A percentile compares a stretch with the other conserved stretches of the same genome.
Conservation (phyloP, 2,329 filamentous ascomycete genomes). For the Xylariaceae sp. region DNA sequence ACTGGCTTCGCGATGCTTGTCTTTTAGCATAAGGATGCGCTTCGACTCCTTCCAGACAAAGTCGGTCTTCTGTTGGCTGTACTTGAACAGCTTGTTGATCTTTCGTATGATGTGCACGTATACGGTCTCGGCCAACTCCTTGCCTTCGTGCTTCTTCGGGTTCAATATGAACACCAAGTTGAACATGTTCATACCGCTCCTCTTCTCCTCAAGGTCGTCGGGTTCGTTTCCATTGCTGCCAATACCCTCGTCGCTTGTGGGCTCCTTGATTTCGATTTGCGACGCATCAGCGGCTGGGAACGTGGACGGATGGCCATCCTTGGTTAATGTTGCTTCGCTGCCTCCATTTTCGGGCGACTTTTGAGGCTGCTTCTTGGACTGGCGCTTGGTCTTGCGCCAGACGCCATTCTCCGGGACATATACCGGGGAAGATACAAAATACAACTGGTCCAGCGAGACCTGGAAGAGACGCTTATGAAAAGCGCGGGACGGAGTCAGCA, state of each 20-base stretch:
- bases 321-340: conserved; percentile 17
- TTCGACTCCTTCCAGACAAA: conserved; percentile 92
- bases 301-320: conserved; percentile 19
- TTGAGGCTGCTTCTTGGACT: conserved; percentile 31
- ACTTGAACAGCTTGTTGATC: conserved; percentile 86
- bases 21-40: conserved; percentile 72
- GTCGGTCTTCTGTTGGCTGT: conserved; percentile 81
- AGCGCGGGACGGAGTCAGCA: conserved; percentile 68
- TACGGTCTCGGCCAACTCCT: conserved; percentile 66
- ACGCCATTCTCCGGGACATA: conserved; percentile 73
- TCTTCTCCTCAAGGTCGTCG: conserved; percentile 52
- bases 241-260: conserved; percentile 28
- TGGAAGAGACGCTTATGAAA: conserved; percentile 82
- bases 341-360: conserved; percentile 28
- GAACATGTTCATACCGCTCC: conserved; percentile 87
- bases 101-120: conserved; percentile 89
- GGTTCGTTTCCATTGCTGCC: conserved; percentile 19
- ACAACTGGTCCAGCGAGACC: conserved; percentile 71
- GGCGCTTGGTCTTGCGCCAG: conserved; percentile 61
- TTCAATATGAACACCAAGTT: conserved; percentile 91
- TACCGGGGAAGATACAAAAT: conserved; percentile 77
- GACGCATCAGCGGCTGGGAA: conserved; percentile 19
- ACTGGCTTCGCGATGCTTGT: conserved; percentile 64
- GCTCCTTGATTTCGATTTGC: conserved; percentile 26
- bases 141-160: conserved; percentile 71